Conservation (phyloP, 2,329 filamentous ascomycete genomes). For the Dryadomyces quercus-mongolicae region DNA sequence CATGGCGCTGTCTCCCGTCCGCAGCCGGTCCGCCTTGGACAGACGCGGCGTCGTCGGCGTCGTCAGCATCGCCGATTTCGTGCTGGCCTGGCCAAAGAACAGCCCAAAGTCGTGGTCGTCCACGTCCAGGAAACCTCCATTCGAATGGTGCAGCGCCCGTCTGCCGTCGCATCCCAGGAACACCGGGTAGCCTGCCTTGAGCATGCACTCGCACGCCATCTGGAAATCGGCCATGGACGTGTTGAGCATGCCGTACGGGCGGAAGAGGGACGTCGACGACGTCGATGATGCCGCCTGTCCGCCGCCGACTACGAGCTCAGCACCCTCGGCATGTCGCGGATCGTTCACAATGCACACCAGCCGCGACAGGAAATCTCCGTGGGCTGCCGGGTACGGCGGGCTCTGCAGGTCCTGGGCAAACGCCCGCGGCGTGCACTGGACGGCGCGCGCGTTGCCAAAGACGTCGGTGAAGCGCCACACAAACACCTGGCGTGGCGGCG, state of each 20-base stretch:
- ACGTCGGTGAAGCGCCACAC: not conserved
- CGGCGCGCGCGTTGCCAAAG: not conserved
- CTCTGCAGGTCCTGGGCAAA: not conserved
- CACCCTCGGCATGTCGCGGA: not conserved
- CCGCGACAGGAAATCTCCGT: not conserved
- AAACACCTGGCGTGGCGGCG: not conserved
- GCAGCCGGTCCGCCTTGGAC: not conserved
- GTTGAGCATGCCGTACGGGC: not conserved
- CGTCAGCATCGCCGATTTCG: not conserved
- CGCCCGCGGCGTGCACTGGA: not conserved
- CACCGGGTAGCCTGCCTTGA: not conserved
- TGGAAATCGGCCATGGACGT: not conserved
- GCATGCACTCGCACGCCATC: constrained; percentile 2
- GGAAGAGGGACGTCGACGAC: not conserved
- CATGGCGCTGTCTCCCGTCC: constrained; percentile 1
- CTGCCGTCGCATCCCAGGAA: not conserved
- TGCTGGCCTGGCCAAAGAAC: not conserved
- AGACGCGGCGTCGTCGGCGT: not conserved
- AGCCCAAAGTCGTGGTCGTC: not conserved
- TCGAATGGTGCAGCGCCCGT: not conserved
- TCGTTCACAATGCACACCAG: not conserved
- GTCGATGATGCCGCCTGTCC: no score
- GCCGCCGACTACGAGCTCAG: not conserved
- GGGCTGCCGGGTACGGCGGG: not conserved
- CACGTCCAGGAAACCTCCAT: not conserved